These are phyloP conservation scores for Fonsecaea multimorphosa DNA, from an alignment of 2,329 filamentous ascomycete species.

Conservation along the genomic window DNA sequence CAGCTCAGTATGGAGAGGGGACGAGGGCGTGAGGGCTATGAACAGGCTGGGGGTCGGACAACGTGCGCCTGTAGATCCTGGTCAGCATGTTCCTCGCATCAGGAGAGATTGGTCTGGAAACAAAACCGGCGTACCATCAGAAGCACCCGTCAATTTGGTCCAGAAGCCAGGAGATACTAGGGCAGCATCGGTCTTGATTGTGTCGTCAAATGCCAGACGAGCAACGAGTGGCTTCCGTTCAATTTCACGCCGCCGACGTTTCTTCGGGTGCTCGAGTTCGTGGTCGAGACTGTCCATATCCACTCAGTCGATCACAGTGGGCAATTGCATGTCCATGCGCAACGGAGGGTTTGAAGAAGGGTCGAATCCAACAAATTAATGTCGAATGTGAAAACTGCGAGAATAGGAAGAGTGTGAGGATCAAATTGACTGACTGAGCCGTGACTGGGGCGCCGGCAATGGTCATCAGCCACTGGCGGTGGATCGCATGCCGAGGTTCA, in stretches of 20 bases:
- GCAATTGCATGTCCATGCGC: conserved; percentile 17
- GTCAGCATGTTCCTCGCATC: conserved; percentile 18
- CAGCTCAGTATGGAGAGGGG: conserved; percentile 49
- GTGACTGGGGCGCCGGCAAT: conserved; percentile 7
- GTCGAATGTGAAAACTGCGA: neutral
- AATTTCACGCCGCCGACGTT: conserved; percentile 55
- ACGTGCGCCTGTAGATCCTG: conserved; percentile 14
- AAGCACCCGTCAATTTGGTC: conserved; percentile 67
- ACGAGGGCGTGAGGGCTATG: conserved; percentile 55
- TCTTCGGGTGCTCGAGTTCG: conserved; percentile 55
- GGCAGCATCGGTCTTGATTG: conserved; percentile 82
- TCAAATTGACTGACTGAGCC: conserved; percentile 7
- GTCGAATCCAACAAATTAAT: neutral
- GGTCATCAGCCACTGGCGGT: conserved; percentile 13
- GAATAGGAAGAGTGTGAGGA: neutral
- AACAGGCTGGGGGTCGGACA: conserved; percentile 40
- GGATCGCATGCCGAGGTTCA: conserved; percentile 16
- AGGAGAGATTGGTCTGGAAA: conserved; percentile 8
- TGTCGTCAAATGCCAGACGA: conserved; percentile 81
- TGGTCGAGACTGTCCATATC: conserved; percentile 54
- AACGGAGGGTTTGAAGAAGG: conserved; percentile 1
- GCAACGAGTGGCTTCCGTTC: conserved; percentile 70
- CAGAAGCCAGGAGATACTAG: conserved; percentile 87
- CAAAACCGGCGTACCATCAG: conserved; percentile 47
- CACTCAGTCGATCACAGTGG: conserved; percentile 14